phyloP scores from a whole-genome alignment of 75 land plant species.

The Picea glauca region DNA sequence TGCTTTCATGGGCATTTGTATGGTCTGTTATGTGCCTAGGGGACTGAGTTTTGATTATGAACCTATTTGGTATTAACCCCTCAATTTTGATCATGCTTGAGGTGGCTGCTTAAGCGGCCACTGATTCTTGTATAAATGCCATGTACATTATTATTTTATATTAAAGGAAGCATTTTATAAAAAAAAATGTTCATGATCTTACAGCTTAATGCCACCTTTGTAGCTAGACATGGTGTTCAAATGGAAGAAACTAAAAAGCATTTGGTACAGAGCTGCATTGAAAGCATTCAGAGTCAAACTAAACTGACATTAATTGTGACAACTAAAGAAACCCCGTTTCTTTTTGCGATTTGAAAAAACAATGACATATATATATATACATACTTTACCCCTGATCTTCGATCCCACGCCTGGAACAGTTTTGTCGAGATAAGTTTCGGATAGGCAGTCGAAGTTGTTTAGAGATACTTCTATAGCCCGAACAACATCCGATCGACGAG shows the following conservation, averaged over 20 bases:
- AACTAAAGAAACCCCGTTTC: no score
- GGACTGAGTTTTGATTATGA: no score
- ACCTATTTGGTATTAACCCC: no score
- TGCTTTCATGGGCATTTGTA: no score
- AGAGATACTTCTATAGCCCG: constrained; percentile 27
- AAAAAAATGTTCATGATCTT: neutral
- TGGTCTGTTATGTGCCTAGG: no score
- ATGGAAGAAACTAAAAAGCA: neutral
- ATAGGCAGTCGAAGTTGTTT: constrained; percentile 39
- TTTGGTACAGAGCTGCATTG: neutral
- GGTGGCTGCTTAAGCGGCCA: no score
- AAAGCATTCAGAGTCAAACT: neutral
- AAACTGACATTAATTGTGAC: no score
- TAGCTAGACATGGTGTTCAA: neutral
- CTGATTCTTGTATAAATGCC: no score
- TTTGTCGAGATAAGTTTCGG: constrained; percentile 67
- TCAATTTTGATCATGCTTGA: no score
- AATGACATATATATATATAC: neutral
- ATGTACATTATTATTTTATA: no score
- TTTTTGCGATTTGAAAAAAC: no score
- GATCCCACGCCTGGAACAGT: constrained; percentile 65
- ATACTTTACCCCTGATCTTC: constrained; percentile 81
- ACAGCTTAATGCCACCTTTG: neutral
- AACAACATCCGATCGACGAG: constrained; percentile 25
- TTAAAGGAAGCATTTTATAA: no score